A percentile compares a stretch with the other conserved stretches of the same genome.
Evolutionary conservation across 208 protist genomes (phyloP).

Genomic region (Acanthamoeba sp.): DNA sequence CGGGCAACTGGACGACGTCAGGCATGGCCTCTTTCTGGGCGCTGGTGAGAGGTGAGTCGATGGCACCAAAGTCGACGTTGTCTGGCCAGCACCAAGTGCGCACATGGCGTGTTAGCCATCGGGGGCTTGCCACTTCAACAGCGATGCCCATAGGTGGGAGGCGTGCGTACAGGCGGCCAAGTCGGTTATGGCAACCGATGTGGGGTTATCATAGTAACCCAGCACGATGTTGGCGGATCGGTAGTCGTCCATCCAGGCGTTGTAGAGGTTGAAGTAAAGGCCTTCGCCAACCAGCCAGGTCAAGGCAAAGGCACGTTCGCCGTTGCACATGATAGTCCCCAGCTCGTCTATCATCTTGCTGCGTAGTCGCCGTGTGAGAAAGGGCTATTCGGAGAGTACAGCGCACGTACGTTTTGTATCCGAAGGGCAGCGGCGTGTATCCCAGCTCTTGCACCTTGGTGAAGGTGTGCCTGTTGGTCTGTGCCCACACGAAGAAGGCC

Average conservation of each 20-base stretch:
- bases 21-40: neutral
- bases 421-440: conserved; percentile 1
- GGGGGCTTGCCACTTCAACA: too few species aligned
- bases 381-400: too few species aligned
- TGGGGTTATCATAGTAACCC: neutral
- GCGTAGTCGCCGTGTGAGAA: too few species aligned
- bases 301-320: neutral
- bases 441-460: neutral
- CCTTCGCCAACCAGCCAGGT: conserved; percentile 52
- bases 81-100: too few species aligned
- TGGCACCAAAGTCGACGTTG: conserved; percentile 43
- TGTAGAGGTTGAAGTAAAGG: neutral
- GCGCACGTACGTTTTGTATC: conserved; percentile 60
- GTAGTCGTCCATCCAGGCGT: conserved; percentile 5
- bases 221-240: neutral
- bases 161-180: neutral
- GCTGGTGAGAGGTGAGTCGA: neutral
- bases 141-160: too few species aligned
- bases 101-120: too few species aligned
- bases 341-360: conserved; percentile 19
- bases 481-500: conserved; percentile 15
- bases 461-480: conserved; percentile 18
- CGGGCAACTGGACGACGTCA: neutral
- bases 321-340: conserved; percentile 20
- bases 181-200: neutral